A percentile compares a stretch with the other conserved stretches of the same genome.
phyloP scores from a whole-genome alignment of 805 yeast species.

The Blastobotrys robertii region DNA sequence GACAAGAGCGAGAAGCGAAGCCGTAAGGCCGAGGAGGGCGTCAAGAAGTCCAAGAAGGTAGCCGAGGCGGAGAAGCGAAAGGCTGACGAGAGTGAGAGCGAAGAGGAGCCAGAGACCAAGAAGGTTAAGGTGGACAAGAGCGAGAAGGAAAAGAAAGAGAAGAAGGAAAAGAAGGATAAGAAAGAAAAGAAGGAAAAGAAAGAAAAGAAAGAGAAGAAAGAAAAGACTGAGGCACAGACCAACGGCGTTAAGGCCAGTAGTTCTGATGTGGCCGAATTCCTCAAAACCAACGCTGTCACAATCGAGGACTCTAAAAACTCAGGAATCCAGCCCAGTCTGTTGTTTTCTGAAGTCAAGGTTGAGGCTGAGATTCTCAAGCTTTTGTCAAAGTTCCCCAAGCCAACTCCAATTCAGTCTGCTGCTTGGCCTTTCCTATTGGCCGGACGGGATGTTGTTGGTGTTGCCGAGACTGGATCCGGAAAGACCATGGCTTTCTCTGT shows the following conservation, averaged over 20 bases:
- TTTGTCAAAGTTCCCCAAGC: conserved; percentile 68
- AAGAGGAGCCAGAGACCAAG: conserved; percentile 18
- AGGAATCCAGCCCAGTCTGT: conserved; percentile 56
- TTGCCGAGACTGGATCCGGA: conserved; percentile 98
- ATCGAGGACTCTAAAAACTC: conserved; percentile 56
- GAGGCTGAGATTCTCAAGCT: conserved; percentile 48
- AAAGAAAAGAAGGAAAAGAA: conserved; percentile 32
- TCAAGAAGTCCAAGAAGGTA: conserved; percentile 10
- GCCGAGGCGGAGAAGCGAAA: conserved; percentile 7
- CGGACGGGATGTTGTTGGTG: conserved; percentile 85
- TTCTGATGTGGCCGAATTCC: conserved; percentile 48
- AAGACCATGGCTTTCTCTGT: conserved; percentile 96
- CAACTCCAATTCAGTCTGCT: conserved; percentile 92
- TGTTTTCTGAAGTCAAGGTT: conserved; percentile 53
- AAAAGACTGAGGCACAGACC: conserved; percentile 18
- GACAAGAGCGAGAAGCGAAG: conserved; percentile 1
- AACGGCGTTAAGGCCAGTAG: background rate
- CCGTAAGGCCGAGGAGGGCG: conserved; percentile 6
- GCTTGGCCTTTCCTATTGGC: conserved; percentile 86
- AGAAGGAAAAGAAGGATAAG: conserved; percentile 24
- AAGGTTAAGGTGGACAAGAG: conserved; percentile 21
- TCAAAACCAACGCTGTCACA: conserved; percentile 62
- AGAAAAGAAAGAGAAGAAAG: conserved; percentile 27
- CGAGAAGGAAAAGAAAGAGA: conserved; percentile 21
- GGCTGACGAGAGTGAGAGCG: conserved; percentile 12